These are phyloP conservation scores for Cyathus striatus DNA, from an alignment of 768 basidiomycete species.

Conservation along the genomic window DNA sequence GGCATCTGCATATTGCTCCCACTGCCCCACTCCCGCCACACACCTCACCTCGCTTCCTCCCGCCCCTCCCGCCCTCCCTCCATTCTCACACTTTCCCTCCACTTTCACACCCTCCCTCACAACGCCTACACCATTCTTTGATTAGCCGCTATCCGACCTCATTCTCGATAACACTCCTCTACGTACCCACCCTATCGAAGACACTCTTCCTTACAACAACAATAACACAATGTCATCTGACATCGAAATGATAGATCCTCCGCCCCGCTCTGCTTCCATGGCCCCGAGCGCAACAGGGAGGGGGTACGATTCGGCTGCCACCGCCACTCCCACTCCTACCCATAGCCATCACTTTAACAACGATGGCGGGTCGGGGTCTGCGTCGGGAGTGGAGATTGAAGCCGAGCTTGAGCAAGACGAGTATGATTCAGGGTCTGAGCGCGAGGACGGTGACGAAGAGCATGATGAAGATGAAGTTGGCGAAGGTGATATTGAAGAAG, in stretches of 20 bases:
- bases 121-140: no score
- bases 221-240: no score
- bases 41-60: background rate
- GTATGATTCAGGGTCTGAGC: conserved; percentile 4
- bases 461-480: conserved; percentile 9
- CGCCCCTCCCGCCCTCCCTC: background rate
- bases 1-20: no score
- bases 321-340: no score
- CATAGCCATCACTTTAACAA: no score
- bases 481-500: conserved; percentile 3
- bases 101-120: background rate
- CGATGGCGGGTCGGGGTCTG: background rate
- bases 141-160: background rate
- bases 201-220: no score
- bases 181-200: no score
- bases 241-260: no score
- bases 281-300: background rate
- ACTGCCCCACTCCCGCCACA: no score
- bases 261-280: background rate
- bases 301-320: background rate
- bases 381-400: background rate
- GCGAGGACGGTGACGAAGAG: conserved; percentile 9
- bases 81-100: background rate
- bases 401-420: background rate
- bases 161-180: no score